These are phyloP conservation scores for Schizosaccharomyces versatilis DNA, from an alignment of 1,139 yeast genomes.

Conservation along the genomic window DNA sequence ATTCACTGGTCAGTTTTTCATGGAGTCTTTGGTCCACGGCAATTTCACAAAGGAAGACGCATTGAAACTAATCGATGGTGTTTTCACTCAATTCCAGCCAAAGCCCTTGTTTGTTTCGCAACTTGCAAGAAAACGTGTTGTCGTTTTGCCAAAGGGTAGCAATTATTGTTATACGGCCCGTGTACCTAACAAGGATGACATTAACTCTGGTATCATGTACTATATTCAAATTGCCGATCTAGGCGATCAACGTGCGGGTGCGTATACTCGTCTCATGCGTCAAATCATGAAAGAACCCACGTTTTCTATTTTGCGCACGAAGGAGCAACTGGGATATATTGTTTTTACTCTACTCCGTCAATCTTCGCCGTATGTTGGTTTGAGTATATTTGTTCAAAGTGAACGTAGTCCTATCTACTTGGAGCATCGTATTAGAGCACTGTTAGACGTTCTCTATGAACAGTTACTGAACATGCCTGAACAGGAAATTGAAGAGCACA, in stretches of 20 bases:
- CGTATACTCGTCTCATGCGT: conserved; percentile 42
- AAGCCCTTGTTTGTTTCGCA: conserved; percentile 13
- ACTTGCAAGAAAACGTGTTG: conserved; percentile 18
- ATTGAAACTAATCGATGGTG: conserved; percentile 24
- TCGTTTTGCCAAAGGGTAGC: conserved; percentile 1
- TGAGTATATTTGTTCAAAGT: conserved; percentile 65
- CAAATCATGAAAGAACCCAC: conserved; percentile 70
- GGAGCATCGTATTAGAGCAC: conserved; percentile 53
- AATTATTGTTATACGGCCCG: conserved; percentile 24
- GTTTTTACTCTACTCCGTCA: conserved; percentile 57
- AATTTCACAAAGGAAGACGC: conserved; percentile 44
- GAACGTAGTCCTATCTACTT: conserved; percentile 56
- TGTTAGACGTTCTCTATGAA: conserved; percentile 26
- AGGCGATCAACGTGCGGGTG: conserved; percentile 20
- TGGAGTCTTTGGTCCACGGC: conserved; percentile 61
- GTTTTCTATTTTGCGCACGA: conserved; percentile 70
- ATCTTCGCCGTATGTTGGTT: conserved; percentile 54
- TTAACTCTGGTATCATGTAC: conserved; percentile 69
- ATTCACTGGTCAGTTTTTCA: conserved; percentile 28
- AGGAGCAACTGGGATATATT: conserved; percentile 78
- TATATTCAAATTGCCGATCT: conserved; percentile 44
- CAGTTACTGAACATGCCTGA: conserved; percentile 27
- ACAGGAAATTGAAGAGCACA: conserved; percentile 46
- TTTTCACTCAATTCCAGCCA: conserved; percentile 20
- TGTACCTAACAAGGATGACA: conserved; percentile 44